phyloP scores from a whole-genome alignment of 1,284 basidiomycete genomes.

The Rhodofomes roseus region DNA sequence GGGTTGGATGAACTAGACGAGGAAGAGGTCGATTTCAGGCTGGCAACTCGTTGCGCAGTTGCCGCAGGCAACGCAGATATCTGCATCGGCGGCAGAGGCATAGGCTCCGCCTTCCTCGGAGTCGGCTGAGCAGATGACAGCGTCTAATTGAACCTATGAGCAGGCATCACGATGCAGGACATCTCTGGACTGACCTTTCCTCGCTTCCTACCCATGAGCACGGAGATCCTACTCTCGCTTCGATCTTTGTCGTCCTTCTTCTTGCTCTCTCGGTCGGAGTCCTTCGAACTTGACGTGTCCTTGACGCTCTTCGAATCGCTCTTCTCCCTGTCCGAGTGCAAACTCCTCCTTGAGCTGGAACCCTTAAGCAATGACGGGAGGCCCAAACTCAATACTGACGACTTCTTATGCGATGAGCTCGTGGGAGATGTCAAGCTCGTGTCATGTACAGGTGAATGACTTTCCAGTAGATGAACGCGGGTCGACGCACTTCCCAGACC shows the following conservation, averaged over 20 bases:
- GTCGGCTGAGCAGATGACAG: slow-evolving; percentile 70
- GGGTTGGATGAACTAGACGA: slow-evolving; percentile 39
- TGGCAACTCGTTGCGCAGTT: slow-evolving; percentile 78
- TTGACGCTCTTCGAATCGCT: slow-evolving; percentile 47
- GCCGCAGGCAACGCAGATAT: slow-evolving; percentile 75
- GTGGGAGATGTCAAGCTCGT: slow-evolving; percentile 45
- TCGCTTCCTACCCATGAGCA: slow-evolving; percentile 84
- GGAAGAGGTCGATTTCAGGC: slow-evolving; percentile 55
- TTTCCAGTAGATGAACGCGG: slow-evolving; percentile 32
- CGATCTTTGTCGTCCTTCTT: slow-evolving; percentile 81
- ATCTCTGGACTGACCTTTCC: slow-evolving; percentile 71
- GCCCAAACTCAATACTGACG: slow-evolving; percentile 71
- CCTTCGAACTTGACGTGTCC: slow-evolving; percentile 35
- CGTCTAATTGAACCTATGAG: slow-evolving; percentile 48
- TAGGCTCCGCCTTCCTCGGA: slow-evolving; percentile 63
- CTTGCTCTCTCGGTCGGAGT: slow-evolving; percentile 52
- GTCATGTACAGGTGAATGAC: slow-evolving; percentile 51
- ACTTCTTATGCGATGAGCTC: slow-evolving; percentile 66
- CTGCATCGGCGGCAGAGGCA: slow-evolving; percentile 80
- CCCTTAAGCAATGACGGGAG: slow-evolving; percentile 79
- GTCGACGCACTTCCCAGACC: slow-evolving; percentile 36
- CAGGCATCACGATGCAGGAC: slow-evolving; percentile 4
- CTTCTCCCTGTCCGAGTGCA: slow-evolving; percentile 62
- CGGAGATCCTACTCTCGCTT: slow-evolving; percentile 82
- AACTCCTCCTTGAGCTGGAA: slow-evolving; percentile 76